Percentiles rank a stretch among this genome's conserved stretches.
Evolutionary conservation across 352 stramenopile genomes (phyloP).

Genomic region (Discostella stelligera): DNA sequence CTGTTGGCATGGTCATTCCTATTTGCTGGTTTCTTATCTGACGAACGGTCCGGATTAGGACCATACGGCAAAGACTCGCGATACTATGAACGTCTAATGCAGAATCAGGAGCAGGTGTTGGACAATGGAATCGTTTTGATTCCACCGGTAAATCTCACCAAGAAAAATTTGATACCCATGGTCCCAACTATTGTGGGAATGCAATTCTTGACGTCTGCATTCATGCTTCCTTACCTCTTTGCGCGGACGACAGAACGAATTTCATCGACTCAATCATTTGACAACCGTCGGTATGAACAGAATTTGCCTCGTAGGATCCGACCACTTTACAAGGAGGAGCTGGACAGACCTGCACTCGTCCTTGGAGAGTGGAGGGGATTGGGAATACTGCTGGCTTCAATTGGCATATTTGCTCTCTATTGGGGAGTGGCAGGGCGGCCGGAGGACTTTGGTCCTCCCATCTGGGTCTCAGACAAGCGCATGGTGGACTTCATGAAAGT

Average conservation of each 20-base stretch:
- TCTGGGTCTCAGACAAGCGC: constrained; percentile 51
- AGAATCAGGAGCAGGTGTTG: constrained; percentile 39
- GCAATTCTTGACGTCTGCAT: constrained; percentile 84
- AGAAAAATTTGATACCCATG: constrained; percentile 71
- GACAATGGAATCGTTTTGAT: constrained; percentile 40
- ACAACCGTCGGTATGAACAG: constrained; percentile 5
- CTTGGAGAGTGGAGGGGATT: constrained; percentile 66
- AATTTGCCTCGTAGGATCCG: constrained; percentile 17
- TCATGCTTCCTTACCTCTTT: constrained; percentile 82
- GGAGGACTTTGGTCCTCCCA: constrained; percentile 68
- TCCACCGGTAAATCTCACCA: constrained; percentile 42
- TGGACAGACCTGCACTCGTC: constrained; percentile 29
- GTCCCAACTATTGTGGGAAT: constrained; percentile 79
- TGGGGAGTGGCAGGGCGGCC: constrained; percentile 68
- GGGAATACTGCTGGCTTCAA: constrained; percentile 55
- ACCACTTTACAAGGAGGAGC: constrained; percentile 46
- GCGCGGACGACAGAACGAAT: constrained; percentile 55
- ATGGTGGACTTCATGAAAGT: constrained; percentile 68
- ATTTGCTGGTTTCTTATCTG: constrained; percentile 83
- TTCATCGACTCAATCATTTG: constrained; percentile 6
- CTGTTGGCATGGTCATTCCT: constrained; percentile 81
- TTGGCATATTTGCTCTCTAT: constrained; percentile 64
- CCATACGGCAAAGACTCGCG: constrained; percentile 4
- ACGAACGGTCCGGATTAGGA: constrained; percentile 62
- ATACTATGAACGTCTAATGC: constrained; percentile 43